phyloP scores from a whole-genome alignment of 805 yeast species.

The Metschnikowia arizonensis region DNA sequence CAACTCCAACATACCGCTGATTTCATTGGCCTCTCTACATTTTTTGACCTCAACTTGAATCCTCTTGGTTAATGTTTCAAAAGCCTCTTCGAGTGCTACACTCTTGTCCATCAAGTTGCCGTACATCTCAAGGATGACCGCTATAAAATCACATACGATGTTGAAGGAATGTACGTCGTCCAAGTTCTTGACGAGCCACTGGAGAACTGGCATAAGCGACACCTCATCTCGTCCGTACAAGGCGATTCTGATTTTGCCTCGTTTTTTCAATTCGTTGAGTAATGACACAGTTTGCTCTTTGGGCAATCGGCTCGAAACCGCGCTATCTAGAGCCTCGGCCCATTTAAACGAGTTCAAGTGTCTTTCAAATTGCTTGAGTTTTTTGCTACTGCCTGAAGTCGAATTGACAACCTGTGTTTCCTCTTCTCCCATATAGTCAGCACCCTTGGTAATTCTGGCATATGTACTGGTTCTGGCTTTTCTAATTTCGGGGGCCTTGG shows the following conservation, averaged over 20 bases:
- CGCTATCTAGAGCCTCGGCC: conserved; percentile 88
- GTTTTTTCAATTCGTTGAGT: conserved; percentile 75
- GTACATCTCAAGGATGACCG: conserved; percentile 69
- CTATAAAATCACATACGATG: conserved; percentile 63
- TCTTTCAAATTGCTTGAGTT: conserved; percentile 76
- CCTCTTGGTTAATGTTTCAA: conserved; percentile 56
- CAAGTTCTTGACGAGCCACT: conserved; percentile 74
- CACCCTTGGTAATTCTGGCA: conserved; percentile 82
- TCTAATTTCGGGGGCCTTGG: conserved; percentile 48
- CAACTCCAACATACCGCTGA: conserved; percentile 91
- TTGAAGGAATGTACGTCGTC: conserved; percentile 73
- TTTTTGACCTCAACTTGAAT: conserved; percentile 67
- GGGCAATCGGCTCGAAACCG: conserved; percentile 73
- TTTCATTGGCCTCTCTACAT: conserved; percentile 81
- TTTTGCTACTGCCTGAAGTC: conserved; percentile 47
- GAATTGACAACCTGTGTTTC: conserved; percentile 71
- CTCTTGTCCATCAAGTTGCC: conserved; percentile 68
- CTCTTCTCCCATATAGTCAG: conserved; percentile 85
- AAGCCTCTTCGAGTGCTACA: conserved; percentile 70
- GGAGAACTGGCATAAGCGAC: conserved; percentile 76
- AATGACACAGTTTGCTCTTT: conserved; percentile 79
- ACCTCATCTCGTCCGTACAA: conserved; percentile 81
- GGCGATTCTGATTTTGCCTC: conserved; percentile 86
- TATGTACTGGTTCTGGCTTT: conserved; percentile 56
- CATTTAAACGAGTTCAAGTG: conserved; percentile 85